phyloP scores from a whole-genome alignment of 192 early-diverging fungal genomes.

The Irineochytrium annulatum region DNA sequence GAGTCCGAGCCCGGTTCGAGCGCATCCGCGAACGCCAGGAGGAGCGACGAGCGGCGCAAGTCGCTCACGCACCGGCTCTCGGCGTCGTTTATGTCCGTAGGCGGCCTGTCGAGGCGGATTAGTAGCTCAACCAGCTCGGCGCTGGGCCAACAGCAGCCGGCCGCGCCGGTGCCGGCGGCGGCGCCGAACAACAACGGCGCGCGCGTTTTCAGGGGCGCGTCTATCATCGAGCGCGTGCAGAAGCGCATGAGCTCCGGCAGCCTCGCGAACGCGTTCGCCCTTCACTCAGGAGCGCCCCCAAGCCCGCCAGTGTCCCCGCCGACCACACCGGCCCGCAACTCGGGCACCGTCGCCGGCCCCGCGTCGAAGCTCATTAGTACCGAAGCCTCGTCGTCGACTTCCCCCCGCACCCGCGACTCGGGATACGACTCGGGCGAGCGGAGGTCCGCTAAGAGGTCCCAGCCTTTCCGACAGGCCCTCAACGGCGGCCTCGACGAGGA shows the following conservation, averaged over 20 bases:
- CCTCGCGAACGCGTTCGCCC: not conserved
- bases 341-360: not conserved
- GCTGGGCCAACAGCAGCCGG: not conserved
- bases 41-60: not conserved
- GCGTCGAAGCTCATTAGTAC: not conserved
- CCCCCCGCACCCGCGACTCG: not conserved
- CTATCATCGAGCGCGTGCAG: not conserved
- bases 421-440: slow-evolving; percentile 1
- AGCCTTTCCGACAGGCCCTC: no score
- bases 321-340: not conserved
- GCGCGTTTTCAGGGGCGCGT: not conserved
- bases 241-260: not conserved
- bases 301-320: not conserved
- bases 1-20: not conserved
- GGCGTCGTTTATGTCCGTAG: not conserved
- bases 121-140: not conserved
- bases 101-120: not conserved
- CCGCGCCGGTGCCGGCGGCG: not conserved
- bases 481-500: not conserved
- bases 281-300: not conserved
- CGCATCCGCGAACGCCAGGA: no score
- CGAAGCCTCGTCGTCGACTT: no score
- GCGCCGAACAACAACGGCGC: not conserved
- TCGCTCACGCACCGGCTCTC: not conserved
- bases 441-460: not conserved